Evolutionary conservation across 2,329 filamentous ascomycete genomes (phyloP).

Genomic region (Ascochyta viciae-villosae): DNA sequence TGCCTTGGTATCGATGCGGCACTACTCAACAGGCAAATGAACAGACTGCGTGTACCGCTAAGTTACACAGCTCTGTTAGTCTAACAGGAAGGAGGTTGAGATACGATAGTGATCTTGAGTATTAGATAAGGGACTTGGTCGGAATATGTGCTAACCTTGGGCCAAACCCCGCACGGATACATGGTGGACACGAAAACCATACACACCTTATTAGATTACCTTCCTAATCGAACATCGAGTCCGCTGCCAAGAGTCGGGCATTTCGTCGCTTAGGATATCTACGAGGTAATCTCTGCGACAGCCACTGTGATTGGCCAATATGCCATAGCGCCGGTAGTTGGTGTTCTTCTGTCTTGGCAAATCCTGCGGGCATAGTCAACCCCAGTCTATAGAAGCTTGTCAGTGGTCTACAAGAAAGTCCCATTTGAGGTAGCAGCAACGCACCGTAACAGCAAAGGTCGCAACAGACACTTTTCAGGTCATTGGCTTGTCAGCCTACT

Average conservation of each 20-base stretch:
- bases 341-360: no score
- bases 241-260: slow-evolving; percentile 21
- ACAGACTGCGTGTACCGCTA: slow-evolving; percentile 16
- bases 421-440: no score
- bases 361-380: no score
- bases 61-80: slow-evolving; percentile 12
- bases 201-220: slow-evolving; percentile 28
- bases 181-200: slow-evolving; percentile 20
- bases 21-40: slow-evolving; percentile 12
- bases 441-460: no score
- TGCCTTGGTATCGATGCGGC: slow-evolving; percentile 19
- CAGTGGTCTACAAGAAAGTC: no score
- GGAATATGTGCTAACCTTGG: slow-evolving; percentile 14
- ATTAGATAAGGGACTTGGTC: slow-evolving; percentile 16
- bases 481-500: no score
- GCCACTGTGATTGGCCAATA: slow-evolving; percentile 12
- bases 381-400: no score
- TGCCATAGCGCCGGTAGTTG: neutral
- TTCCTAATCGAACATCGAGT: slow-evolving; percentile 25
- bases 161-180: slow-evolving; percentile 18
- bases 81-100: slow-evolving; percentile 33
- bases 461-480: no score
- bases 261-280: slow-evolving; percentile 18
- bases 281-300: neutral
- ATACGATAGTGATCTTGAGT: slow-evolving; percentile 15